Evolutionary conservation across 371 early-diverging fungal genomes (phyloP).

Genomic region (Mucor circinelloides): DNA sequence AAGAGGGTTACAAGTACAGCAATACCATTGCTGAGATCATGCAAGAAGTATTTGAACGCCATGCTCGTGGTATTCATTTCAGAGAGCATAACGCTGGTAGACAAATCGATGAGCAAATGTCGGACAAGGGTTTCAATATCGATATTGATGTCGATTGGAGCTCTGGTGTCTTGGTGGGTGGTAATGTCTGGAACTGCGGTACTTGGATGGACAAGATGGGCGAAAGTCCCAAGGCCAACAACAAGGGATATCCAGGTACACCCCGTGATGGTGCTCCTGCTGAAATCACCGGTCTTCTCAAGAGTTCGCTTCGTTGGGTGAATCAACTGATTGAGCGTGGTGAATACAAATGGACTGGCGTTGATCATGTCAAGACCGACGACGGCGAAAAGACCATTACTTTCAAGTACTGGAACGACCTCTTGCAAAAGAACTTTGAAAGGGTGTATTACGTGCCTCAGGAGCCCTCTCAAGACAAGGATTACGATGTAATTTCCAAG

Average conservation of each 20-base stretch:
- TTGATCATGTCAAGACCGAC: conserved; percentile 35
- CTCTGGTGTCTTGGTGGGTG: conserved; percentile 87
- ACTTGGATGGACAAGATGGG: conserved; percentile 99
- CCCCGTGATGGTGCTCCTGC: conserved; percentile 93
- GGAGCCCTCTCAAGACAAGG: conserved; percentile 50
- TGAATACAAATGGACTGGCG: conserved; percentile 50
- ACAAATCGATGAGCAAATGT: conserved; percentile 89
- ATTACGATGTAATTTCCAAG: conserved; percentile 64
- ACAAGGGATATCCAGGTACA: conserved; percentile 89
- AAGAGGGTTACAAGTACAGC: conserved; percentile 65
- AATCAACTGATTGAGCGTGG: conserved; percentile 49
- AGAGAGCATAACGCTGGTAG: conserved; percentile 95
- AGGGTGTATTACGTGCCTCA: conserved; percentile 85
- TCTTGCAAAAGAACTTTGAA: conserved; percentile 85
- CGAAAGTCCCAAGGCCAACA: conserved; percentile 90
- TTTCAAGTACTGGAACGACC: conserved; percentile 78
- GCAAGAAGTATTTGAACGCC: conserved; percentile 90
- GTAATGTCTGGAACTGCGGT: conserved; percentile 94
- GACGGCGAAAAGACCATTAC: conserved; percentile 38
- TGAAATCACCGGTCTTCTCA: conserved; percentile 90
- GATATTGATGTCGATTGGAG: conserved; percentile 68
- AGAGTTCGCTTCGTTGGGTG: conserved; percentile 86
- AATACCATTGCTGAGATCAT: conserved; percentile 82
- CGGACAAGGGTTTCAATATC: conserved; percentile 86
- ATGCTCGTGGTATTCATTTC: conserved; percentile 92